Conservation (phyloP, 2,329 filamentous ascomycete species). For the Aspergillus udagawae region DNA sequence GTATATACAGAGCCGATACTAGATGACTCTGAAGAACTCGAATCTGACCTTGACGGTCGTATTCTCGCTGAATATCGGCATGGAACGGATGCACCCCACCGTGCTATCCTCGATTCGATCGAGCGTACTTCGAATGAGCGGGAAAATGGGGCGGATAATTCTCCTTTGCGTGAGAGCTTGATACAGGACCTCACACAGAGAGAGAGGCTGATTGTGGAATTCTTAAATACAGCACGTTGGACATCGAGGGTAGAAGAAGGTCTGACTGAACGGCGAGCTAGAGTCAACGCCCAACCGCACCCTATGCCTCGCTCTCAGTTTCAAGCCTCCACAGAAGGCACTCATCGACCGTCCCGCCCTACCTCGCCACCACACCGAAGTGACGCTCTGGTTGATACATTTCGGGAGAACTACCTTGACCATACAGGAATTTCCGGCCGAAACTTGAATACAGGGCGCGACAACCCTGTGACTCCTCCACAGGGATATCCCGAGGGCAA, state of each 20-base stretch:
- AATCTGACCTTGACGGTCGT: constrained; percentile 21
- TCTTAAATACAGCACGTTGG: constrained; percentile 40
- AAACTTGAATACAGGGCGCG: constrained; percentile 33
- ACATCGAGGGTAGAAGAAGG: constrained; percentile 31
- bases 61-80: constrained; percentile 12
- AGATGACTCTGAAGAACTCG: constrained; percentile 22
- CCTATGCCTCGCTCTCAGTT: constrained; percentile 24
- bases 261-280: constrained; percentile 25
- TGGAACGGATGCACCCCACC: constrained; percentile 21
- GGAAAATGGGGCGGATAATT: constrained; percentile 20
- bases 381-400: constrained; percentile 26
- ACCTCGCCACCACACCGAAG: constrained; percentile 29
- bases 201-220: constrained; percentile 42
- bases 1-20: constrained; percentile 29
- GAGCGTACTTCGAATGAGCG: constrained; percentile 20
- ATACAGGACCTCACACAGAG: constrained; percentile 39
- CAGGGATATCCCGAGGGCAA: constrained; percentile 25
- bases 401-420: constrained; percentile 28
- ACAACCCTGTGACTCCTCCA: constrained; percentile 39
- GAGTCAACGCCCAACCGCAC: constrained; percentile 25
- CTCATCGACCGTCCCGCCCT: constrained; percentile 28
- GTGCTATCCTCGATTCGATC: constrained; percentile 21
- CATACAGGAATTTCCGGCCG: constrained; percentile 23
- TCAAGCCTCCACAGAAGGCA: constrained; percentile 28
- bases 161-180: constrained; percentile 32